Evolutionary conservation across 495 filamentous ascomycete genomes (phyloP), one percentile per base, ranked within the genome.

Genomic region (Lichina pygmaea): DNA sequence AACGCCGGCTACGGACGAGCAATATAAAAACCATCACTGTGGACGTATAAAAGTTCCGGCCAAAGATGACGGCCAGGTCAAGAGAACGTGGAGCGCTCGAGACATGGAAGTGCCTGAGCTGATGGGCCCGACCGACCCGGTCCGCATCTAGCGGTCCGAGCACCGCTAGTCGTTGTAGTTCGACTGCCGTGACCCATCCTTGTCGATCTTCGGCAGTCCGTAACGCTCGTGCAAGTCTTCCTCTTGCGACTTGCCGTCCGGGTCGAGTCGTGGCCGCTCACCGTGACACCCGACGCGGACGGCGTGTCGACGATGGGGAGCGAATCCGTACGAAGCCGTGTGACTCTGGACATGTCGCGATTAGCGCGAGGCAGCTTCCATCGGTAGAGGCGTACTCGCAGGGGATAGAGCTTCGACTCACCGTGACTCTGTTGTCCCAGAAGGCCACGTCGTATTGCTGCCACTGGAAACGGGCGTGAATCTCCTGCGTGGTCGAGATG

Each of bases 381-480:
- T 3, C 1, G 3, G 42, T 3, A 2, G 12, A 24, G 3, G 12
- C 12, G 3, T 2, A 2, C 5, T 44, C 12, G 31, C 12, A 45
- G 33, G 6, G 16, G 2, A 45, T 15, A 31, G 43, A 48, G 45
- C 44, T 47, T 47, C 15, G 42, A 31, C 12, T 45, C 61, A 73
- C 68, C 43, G 61, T 66, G 10, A 74, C 67, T 6, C 78, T 63
- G 49, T 85, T 85, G 49, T 84, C 79, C 79, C 79, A 83, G 46
- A 85, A 60, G 0, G 77, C 76, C 24, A 84, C 73, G 24, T 77
- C 78, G 39, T 71, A 63, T 52, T 76, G 66, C 45, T 68, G 64
- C 77, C 77, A 83, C 51, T 71, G 67, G 52, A 81, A 79, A 15
- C 78, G 70, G 10, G 70, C 77, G 52, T 81, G 75, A 39, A 72